Evolutionary conservation across 2,329 filamentous ascomycete genomes (phyloP).

Genomic region (Epichloe glyceriae): DNA sequence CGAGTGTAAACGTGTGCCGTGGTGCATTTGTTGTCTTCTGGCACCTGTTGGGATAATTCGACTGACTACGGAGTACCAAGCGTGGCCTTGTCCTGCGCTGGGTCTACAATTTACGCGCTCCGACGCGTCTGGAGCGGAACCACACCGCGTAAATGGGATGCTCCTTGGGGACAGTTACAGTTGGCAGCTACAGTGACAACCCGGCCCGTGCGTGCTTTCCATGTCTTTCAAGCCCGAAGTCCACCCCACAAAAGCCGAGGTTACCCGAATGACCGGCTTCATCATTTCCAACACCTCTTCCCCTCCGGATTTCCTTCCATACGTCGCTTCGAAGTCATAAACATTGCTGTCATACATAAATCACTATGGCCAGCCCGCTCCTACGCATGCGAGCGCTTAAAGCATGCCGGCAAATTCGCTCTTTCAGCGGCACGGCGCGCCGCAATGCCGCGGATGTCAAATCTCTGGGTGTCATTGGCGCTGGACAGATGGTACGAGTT

Average conservation of each 20-base stretch:
- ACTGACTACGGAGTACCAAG: no score
- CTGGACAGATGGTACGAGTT: slow-evolving; percentile 75
- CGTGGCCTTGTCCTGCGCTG: no score
- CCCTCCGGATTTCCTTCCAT: background rate
- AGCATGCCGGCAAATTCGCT: slow-evolving; percentile 30
- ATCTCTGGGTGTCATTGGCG: slow-evolving; percentile 80
- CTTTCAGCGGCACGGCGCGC: slow-evolving; percentile 57
- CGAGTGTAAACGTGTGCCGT: background rate
- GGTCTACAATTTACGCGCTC: slow-evolving; percentile 9
- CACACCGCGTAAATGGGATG: slow-evolving; percentile 4
- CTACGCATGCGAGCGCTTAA: slow-evolving; percentile 23
- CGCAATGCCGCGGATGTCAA: slow-evolving; percentile 61
- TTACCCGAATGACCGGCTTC: slow-evolving; percentile 23
- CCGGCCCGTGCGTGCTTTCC: background rate
- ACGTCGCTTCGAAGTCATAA: background rate
- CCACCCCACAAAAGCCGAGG: slow-evolving; percentile 24
- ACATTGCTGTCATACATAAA: slow-evolving; percentile 3
- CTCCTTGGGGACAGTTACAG: background rate
- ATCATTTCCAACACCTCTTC: slow-evolving; percentile 5
- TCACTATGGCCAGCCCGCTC: slow-evolving; percentile 27
- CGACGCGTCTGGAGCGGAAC: slow-evolving; percentile 10
- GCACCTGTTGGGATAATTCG: background rate
- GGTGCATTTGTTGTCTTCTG: background rate
- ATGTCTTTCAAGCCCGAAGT: background rate
- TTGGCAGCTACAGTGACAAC: background rate